Evolutionary conservation across 1,284 basidiomycete species (phyloP).

Genomic region (Ceratorhiza oryzae-sativae): DNA sequence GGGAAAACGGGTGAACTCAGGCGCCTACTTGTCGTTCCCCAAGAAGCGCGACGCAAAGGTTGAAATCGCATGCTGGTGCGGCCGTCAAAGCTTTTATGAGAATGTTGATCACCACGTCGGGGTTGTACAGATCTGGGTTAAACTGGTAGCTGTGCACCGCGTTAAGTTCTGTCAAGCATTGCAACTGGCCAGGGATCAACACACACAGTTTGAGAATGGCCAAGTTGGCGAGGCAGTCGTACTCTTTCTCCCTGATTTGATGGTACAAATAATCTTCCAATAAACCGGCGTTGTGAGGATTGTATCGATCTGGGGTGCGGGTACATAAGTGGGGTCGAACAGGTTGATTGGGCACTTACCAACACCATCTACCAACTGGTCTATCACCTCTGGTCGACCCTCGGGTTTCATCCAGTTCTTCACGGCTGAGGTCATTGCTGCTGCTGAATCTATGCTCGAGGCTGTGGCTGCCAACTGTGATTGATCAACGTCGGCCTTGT

Average conservation of each 20-base stretch:
- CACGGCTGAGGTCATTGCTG: slow-evolving; percentile 37
- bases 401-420: slow-evolving; percentile 60
- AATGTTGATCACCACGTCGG: slow-evolving; percentile 92
- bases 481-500: background rate
- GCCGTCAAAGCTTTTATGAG: slow-evolving; percentile 89
- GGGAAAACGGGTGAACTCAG: slow-evolving; percentile 13
- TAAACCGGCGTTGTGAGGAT: slow-evolving; percentile 90
- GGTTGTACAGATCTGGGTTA: slow-evolving; percentile 91
- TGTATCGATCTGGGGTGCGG: slow-evolving; percentile 80
- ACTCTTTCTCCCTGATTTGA: slow-evolving; percentile 88
- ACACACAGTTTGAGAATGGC: slow-evolving; percentile 84
- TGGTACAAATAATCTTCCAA: slow-evolving; percentile 95
- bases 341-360: slow-evolving; percentile 60
- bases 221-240: slow-evolving; percentile 92
- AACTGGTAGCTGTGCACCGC: slow-evolving; percentile 84
- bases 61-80: slow-evolving; percentile 88
- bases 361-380: slow-evolving; percentile 90
- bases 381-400: slow-evolving; percentile 82
- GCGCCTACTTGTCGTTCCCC: slow-evolving; percentile 64
- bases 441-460: background rate
- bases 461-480: background rate
- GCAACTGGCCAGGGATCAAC: slow-evolving; percentile 16
- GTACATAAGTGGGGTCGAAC: slow-evolving; percentile 17
- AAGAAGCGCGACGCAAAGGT: slow-evolving; percentile 88
- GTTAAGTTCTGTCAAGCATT: background rate